Evolutionary conservation across 139 green algal species (phyloP), one percentile per base, ranked within the genome.

Genomic region (Chlamydomonas eustigma): DNA sequence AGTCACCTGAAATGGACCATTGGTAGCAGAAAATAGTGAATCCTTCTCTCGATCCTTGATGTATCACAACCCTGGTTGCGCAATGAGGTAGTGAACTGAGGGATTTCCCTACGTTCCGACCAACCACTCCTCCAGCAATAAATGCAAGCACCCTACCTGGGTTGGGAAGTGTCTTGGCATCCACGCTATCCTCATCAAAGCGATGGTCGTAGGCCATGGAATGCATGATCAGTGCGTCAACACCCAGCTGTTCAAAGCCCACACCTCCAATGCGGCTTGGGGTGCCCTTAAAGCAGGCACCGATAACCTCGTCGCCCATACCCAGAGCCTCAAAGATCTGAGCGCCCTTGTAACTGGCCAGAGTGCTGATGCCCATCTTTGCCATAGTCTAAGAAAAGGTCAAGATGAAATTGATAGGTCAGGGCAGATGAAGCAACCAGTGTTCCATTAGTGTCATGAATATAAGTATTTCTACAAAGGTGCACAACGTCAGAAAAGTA

Each of bases 331-430:
- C 94, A 68, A 98, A 98, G 80, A 98, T 98, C 87, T 98, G 94
- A 2, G 92, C 93, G n/a, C 94, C 94, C 85, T 97, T 98, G 94
- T 98, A 98, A n/a, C 72, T 89, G 39, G 88, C 87, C 31, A 98
- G 84, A 30, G 94, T 98, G 83, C 77, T 91, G 90, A 98, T 98
- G 71, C 94, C 94, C 94, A 98, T 98, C 85, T 98, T 98, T 64
- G 92, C 87, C 86, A 98, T 94, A 6, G 72, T 78, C 78, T 80
- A 50, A 22, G 34, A 58, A 18, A 18, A 58, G 18, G 44, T 28
- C 12, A 58, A 18, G 44, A 18, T 28, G 44, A n/a, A n/a, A n/a
- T n/a, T n/a, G n/a, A n/a, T n/a, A n/a, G n/a, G n/a, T n/a, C n/a
- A n/a, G n/a, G n/a, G n/a, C n/a, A n/a, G n/a, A n/a, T n/a, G n/a